Evolutionary conservation across 306 rosid genomes (phyloP).

Genomic region (Vicia villosa): DNA sequence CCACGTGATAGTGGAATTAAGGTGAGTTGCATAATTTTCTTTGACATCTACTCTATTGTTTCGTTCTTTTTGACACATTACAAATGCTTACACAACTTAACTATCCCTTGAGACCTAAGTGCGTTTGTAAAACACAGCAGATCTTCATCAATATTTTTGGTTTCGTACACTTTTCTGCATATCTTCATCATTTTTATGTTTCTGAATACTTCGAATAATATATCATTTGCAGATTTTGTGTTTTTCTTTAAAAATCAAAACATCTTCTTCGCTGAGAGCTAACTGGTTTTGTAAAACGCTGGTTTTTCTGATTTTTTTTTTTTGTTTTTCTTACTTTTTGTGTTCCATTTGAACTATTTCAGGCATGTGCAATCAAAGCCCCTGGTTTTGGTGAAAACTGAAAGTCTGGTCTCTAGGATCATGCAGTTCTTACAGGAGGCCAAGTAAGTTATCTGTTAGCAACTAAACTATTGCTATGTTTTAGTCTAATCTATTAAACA

Average conservation of each 20-base stretch:
- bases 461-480: background rate
- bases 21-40: slow-evolving; percentile 50
- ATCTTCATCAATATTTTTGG: no score
- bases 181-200: no score
- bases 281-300: no score
- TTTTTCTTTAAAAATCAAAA: no score
- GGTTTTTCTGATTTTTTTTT: no score
- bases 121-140: no score
- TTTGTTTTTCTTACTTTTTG: no score
- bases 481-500: background rate
- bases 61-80: slow-evolving; percentile 5
- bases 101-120: slow-evolving; percentile 25
- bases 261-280: no score
- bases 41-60: slow-evolving; percentile 1
- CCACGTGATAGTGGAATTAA: slow-evolving; percentile 86
- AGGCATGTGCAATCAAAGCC: slow-evolving; percentile 97
- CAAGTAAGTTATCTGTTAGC: slow-evolving; percentile 51
- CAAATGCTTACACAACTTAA: slow-evolving; percentile 18
- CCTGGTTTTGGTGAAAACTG: slow-evolving; percentile 99
- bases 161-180: no score
- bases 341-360: no score
- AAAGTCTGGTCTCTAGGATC: slow-evolving; percentile 80
- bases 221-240: no score
- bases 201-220: no score
- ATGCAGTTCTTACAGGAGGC: slow-evolving; percentile 87